Conservation (phyloP, 768 basidiomycete genomes). For the Tephrocybe sp. region DNA sequence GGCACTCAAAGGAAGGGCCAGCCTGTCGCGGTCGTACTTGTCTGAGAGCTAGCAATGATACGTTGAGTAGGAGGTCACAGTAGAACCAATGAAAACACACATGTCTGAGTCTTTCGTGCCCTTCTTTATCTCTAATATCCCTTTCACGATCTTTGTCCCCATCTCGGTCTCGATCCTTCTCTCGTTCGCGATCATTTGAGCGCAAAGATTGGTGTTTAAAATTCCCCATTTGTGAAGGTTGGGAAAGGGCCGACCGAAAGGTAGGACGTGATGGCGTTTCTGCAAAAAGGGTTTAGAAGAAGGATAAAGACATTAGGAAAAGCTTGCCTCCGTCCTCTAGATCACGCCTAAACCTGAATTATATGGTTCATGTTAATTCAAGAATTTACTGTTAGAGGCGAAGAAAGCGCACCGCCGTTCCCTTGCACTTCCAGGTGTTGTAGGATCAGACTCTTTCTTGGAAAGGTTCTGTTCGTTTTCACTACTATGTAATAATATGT, state of each 20-base stretch:
- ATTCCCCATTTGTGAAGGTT: conserved; percentile 91
- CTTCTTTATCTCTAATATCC: conserved; percentile 73
- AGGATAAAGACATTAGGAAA: conserved; percentile 2
- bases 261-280: conserved; percentile 61
- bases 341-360: conserved; percentile 70
- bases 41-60: conserved; percentile 66
- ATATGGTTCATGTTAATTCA: conserved; percentile 13
- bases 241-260: conserved; percentile 71
- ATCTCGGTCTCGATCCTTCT: conserved; percentile 44
- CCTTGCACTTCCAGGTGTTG: conserved; percentile 50
- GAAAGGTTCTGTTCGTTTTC: conserved; percentile 65
- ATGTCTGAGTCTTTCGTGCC: conserved; percentile 76
- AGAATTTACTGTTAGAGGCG: conserved; percentile 2
- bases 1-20: conserved; percentile 52
- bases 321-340: conserved; percentile 68
- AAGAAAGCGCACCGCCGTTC: conserved; percentile 58
- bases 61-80: conserved; percentile 12
- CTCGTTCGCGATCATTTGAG: conserved; percentile 56
- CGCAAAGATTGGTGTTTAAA: conserved; percentile 88
- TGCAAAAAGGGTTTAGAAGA: conserved; percentile 17
- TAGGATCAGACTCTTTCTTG: conserved; percentile 73
- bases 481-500: conserved; percentile 28
- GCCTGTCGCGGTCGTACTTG: conserved; percentile 82
- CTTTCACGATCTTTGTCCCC: conserved; percentile 53
- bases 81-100: conserved; percentile 38